Evolutionary conservation across 169 alveolate species (phyloP), one percentile per base, ranked within the genome.

Genomic region (Plasmodium fragile): DNA sequence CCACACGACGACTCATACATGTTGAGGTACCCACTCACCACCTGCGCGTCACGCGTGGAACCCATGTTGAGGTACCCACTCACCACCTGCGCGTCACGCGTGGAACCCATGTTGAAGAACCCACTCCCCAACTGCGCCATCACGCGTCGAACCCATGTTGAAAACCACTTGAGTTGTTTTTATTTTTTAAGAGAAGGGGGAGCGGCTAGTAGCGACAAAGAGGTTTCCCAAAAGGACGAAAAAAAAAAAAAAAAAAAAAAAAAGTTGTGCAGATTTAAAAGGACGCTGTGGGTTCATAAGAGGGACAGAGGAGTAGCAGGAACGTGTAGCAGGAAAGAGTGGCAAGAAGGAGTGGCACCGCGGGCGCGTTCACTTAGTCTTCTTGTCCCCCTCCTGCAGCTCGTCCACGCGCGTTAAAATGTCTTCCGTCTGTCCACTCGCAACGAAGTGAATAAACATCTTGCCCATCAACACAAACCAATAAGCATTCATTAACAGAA

Each of bases 381-480:
- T 34, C 32, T 30, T 69, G 39, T 81, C 84, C 30, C 30, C 87
- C 36, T 65, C 90, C 92, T 85, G 96, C 30, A 87, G 95, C 22
- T 82, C 97, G 11, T 95, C 59, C 49, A 92, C 96, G n/a, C 96
- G 92, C 49, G 97, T 81, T 43, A 94, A 94, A 73, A 95, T 53
- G 65, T 95, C 97, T n/a, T 92, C 90, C 82, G 95, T 95, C 18
- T 95, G 92, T 1, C 97, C 97, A 70, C 97, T 95, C 22, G 93
- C 55, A 79, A 87, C 45, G 83, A 95, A 95, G 45, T 95, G 97
- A 39, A 92, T 55, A 55, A 92, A 94, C 97, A 95, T 95, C 84
- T 95, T 95, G 52, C 81, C 94, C 97, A 95, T 95, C 49, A 95
- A 34, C 18, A 92, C 94, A 75, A 95, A 92, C 97, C 97, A 95